Evolutionary conservation across 345 rosid species (phyloP).

Genomic region (Eucalyptus cladocalyx): DNA sequence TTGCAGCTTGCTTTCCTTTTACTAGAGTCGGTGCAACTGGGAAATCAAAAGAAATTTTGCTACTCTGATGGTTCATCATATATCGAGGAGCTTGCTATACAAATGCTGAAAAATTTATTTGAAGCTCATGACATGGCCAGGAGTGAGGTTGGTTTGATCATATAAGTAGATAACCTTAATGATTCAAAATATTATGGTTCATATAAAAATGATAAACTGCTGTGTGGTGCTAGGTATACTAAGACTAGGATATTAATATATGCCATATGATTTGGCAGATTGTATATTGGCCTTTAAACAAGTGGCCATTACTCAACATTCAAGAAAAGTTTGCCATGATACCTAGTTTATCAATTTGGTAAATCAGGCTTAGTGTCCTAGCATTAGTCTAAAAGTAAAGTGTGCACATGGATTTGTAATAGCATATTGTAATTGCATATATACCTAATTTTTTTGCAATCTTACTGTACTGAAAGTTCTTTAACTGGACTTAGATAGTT

Average conservation of each 20-base stretch:
- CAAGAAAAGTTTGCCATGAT: background rate
- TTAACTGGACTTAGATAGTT: background rate
- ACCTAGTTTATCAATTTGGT: background rate
- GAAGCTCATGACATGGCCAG: conserved; percentile 82
- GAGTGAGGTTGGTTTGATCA: conserved; percentile 44
- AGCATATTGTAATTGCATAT: background rate
- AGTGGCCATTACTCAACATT: background rate
- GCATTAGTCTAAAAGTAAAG: background rate
- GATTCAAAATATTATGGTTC: background rate
- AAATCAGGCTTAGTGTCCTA: background rate
- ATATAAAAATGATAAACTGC: background rate
- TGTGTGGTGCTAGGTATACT: background rate
- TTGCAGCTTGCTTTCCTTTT: conserved; percentile 59
- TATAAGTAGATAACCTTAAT: background rate
- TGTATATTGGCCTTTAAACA: background rate
- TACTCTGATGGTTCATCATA: conserved; percentile 36
- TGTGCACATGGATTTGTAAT: background rate
- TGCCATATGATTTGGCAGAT: background rate
- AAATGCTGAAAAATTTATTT: conserved; percentile 58
- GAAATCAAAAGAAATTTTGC: conserved; percentile 11
- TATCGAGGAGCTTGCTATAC: conserved; percentile 56
- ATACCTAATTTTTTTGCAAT: background rate
- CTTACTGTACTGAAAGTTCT: background rate
- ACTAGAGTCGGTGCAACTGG: conserved; percentile 54
- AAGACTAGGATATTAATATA: background rate